Evolutionary conservation across 768 basidiomycete species (phyloP).

Genomic region (Termitomyces titanicus): DNA sequence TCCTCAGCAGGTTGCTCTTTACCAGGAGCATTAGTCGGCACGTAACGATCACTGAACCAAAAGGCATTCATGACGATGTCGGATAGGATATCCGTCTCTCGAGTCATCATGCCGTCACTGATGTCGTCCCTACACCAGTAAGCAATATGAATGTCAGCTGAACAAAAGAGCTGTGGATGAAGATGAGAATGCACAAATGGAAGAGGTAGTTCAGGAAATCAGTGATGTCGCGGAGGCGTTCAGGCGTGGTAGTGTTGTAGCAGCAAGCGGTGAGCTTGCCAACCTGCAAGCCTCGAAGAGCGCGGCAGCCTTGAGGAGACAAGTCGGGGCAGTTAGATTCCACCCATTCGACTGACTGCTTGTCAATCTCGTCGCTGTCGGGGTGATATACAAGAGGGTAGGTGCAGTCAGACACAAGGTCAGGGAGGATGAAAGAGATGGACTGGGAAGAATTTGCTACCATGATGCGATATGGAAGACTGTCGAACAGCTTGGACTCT

Average conservation of each 20-base stretch:
- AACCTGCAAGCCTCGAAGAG: conserved; percentile 57
- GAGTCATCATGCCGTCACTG: conserved; percentile 73
- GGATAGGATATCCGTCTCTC: conserved; percentile 53
- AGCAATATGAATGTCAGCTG: conserved; percentile 6
- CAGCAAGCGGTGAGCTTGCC: conserved; percentile 65
- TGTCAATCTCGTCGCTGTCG: conserved; percentile 42
- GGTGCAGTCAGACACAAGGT: conserved; percentile 49
- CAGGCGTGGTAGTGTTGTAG: conserved; percentile 52
- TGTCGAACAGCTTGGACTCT: not conserved
- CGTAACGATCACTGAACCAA: conserved; percentile 51
- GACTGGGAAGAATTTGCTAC: not conserved
- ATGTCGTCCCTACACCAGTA: conserved; percentile 53
- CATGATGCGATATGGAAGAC: not conserved
- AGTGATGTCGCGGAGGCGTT: conserved; percentile 59
- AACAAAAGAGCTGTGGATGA: conserved; percentile 6
- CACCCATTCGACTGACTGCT: conserved; percentile 48
- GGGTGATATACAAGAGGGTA: conserved; percentile 42
- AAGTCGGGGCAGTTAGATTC: conserved; percentile 44
- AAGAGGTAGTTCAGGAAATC: conserved; percentile 68
- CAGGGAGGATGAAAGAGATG: conserved; percentile 44
- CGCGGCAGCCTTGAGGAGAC: conserved; percentile 38
- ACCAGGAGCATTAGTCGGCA: conserved; percentile 37
- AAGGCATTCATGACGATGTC: conserved; percentile 71
- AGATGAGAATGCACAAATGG: conserved; percentile 38
- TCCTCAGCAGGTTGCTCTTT: conserved; percentile 38